Percentiles rank a stretch among this genome's conserved stretches.
These are phyloP conservation scores for Physcomitrellopsis africana DNA, from an alignment of 225 moss, liverwort and hornwort genomes.

Conservation along the genomic window DNA sequence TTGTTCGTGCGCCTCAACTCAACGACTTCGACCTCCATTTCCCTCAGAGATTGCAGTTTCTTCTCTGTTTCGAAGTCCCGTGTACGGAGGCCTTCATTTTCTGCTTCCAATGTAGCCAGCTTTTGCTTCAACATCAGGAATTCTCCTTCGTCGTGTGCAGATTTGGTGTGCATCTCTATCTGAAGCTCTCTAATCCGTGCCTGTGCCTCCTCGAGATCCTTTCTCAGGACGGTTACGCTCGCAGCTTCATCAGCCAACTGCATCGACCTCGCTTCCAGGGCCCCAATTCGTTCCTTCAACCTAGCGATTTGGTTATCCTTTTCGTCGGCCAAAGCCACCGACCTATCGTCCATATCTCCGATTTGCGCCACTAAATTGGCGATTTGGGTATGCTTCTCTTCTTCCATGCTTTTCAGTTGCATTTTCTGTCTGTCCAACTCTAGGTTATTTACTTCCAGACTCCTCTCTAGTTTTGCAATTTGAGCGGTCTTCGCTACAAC, in stretches of 20 bases:
- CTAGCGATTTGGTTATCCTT: no score
- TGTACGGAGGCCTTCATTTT: slow-evolving; percentile 56
- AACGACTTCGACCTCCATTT: slow-evolving; percentile 82
- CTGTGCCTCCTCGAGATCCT: slow-evolving; percentile 73
- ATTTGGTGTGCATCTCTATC: slow-evolving; percentile 65
- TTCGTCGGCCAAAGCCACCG: slow-evolving; percentile 28
- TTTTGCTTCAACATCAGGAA: slow-evolving; percentile 79
- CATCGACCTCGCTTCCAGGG: slow-evolving; percentile 50
- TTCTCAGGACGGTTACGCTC: slow-evolving; percentile 49
- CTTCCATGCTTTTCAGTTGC: slow-evolving; percentile 34
- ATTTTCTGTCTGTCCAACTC: slow-evolving; percentile 53
- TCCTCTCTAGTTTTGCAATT: slow-evolving; percentile 28
- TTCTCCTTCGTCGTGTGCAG: slow-evolving; percentile 76
- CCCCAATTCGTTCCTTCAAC: slow-evolving; percentile 32
- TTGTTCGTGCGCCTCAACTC: slow-evolving; percentile 86
- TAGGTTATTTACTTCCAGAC: slow-evolving; percentile 53
- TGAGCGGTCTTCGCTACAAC: slow-evolving; percentile 50
- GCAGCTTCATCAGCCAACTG: slow-evolving; percentile 49
- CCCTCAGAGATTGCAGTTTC: slow-evolving; percentile 74
- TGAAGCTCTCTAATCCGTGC: slow-evolving; percentile 71
- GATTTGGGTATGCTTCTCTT: slow-evolving; percentile 41
- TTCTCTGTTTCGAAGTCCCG: slow-evolving; percentile 77
- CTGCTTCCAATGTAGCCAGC: slow-evolving; percentile 58
- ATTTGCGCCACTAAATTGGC: slow-evolving; percentile 48
- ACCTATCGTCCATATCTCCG: slow-evolving; percentile 51